Conservation (phyloP, 2,329 filamentous ascomycete genomes). For the Westerdykella sp. region DNA sequence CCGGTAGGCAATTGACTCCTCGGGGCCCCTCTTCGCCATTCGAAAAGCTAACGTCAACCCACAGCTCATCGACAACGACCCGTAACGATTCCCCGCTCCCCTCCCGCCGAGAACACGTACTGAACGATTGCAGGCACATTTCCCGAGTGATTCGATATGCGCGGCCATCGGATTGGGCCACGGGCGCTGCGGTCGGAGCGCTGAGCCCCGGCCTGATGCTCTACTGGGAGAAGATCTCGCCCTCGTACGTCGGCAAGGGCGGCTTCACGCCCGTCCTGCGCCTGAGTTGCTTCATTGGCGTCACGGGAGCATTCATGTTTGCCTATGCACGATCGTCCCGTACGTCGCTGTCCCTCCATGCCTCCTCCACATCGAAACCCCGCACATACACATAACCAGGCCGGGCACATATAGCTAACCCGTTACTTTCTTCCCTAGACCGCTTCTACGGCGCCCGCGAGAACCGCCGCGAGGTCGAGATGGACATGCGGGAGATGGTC, state of each 20-base stretch:
- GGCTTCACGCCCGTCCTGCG: constrained; percentile 81
- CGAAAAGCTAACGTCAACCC: constrained; percentile 19
- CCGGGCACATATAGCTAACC: constrained; percentile 4
- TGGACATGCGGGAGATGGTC: constrained; percentile 99
- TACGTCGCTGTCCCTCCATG: constrained; percentile 47
- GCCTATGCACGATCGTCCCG: constrained; percentile 78
- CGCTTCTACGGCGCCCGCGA: constrained; percentile 95
- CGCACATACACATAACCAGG: not conserved
- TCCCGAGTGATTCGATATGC: constrained; percentile 85
- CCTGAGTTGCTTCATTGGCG: constrained; percentile 64
- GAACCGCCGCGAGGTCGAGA: constrained; percentile 82
- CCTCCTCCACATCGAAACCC: not conserved
- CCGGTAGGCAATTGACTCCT: constrained; percentile 58
- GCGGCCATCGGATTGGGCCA: constrained; percentile 72
- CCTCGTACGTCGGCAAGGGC: constrained; percentile 75
- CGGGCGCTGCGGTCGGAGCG: constrained; percentile 62
- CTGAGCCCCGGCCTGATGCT: constrained; percentile 68
- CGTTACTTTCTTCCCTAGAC: constrained; percentile 49
- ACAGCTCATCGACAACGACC: constrained; percentile 98
- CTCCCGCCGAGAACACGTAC: constrained; percentile 3
- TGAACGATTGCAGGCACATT: constrained; percentile 62
- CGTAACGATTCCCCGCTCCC: constrained; percentile 55
- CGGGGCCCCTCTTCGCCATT: constrained; percentile 18
- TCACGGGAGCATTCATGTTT: constrained; percentile 73
- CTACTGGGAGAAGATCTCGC: constrained; percentile 75